Percentiles rank a stretch among this genome's conserved stretches.
These are phyloP conservation scores for Fusarium coffeatum DNA, from an alignment of 2,329 filamentous ascomycete genomes.

Conservation along the genomic window DNA sequence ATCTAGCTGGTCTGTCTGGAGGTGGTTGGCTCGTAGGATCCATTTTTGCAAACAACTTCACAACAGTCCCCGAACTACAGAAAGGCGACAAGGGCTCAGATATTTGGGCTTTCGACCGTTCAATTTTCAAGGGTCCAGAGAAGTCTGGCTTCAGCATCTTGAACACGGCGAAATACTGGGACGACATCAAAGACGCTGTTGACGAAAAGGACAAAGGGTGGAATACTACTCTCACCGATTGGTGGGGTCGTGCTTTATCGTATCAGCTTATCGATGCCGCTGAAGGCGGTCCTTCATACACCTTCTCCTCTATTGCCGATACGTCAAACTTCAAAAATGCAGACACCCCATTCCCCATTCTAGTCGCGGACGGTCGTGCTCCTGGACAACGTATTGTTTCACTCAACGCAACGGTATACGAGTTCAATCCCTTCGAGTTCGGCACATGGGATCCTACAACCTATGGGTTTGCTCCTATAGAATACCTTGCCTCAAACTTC, in stretches of 20 bases:
- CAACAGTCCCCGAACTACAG: constrained; percentile 58
- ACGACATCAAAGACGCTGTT: constrained; percentile 51
- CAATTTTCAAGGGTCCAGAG: constrained; percentile 55
- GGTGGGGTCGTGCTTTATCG: constrained; percentile 85
- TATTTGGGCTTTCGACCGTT: constrained; percentile 57
- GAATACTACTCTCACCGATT: constrained; percentile 81
- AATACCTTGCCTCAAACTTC: constrained; percentile 71
- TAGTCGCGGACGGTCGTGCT: constrained; percentile 61
- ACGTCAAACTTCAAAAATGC: constrained; percentile 57
- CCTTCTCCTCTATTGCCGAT: constrained; percentile 76
- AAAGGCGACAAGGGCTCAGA: constrained; percentile 48
- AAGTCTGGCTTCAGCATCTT: constrained; percentile 50
- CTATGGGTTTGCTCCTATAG: constrained; percentile 68
- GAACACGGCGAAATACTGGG: constrained; percentile 44
- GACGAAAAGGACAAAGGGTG: constrained; percentile 55
- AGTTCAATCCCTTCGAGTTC: constrained; percentile 75
- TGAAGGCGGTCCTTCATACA: constrained; percentile 79
- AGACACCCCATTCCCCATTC: constrained; percentile 60
- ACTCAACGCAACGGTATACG: constrained; percentile 71
- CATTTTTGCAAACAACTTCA: constrained; percentile 86
- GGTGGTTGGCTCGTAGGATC: constrained; percentile 87
- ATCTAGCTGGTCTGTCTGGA: constrained; percentile 82
- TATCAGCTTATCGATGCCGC: constrained; percentile 85
- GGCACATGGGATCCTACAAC: constrained; percentile 72
- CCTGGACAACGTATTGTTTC: constrained; percentile 58